Conservation (phyloP, 805 yeast species). For the Schizosaccharomyces osmophilus region DNA sequence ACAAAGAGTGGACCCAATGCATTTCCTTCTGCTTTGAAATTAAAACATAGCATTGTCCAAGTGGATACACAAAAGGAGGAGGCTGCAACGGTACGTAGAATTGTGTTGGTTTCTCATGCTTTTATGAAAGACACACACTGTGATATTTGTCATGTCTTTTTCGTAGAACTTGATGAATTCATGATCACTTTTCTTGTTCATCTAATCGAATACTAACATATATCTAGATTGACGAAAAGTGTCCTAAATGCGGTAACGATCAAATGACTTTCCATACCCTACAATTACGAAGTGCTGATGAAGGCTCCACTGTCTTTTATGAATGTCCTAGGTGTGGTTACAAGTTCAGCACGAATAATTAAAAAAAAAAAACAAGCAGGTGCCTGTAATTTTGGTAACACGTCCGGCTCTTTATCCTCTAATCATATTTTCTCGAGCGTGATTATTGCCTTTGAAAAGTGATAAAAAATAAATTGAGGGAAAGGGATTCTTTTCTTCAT, state of each 20-base stretch:
- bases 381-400: too few relatives aligned
- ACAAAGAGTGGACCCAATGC: conserved; percentile 81
- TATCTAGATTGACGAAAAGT: conserved; percentile 60
- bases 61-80: conserved; percentile 50
- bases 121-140: not conserved
- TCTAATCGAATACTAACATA: not conserved
- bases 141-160: not conserved
- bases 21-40: conserved; percentile 62
- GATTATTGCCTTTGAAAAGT: too few relatives aligned
- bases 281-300: conserved; percentile 94
- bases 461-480: too few relatives aligned
- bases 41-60: conserved; percentile 75
- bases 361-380: conserved; percentile 1
- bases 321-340: conserved; percentile 86
- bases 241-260: conserved; percentile 96
- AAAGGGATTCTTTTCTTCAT: too few relatives aligned
- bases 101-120: not conserved
- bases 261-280: conserved; percentile 95
- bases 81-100: conserved; percentile 46
- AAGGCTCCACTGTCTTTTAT: conserved; percentile 96
- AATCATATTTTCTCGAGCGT: too few relatives aligned
- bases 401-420: too few relatives aligned
- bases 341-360: conserved; percentile 84
- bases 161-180: not conserved
- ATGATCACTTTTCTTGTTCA: not conserved